Evolutionary conservation across 805 yeast genomes (phyloP).

Genomic region (Cyberlindnera galapagoensis): DNA sequence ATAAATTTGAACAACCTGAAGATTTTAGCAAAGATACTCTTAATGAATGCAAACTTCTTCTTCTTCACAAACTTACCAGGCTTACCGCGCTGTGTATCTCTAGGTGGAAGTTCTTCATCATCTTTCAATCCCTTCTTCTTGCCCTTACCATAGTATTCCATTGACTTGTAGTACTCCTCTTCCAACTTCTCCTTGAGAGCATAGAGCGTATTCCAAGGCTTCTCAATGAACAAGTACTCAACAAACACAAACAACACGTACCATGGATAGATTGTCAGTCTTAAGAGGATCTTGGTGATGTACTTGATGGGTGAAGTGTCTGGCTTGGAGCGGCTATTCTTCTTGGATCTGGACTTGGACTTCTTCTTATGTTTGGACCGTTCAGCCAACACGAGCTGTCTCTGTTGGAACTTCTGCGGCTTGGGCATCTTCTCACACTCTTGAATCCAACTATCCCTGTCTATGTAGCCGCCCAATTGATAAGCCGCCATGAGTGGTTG

Average conservation of each 20-base stretch:
- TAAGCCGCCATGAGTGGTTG: no score
- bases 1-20: background rate
- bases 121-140: background rate
- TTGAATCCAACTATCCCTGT: no score
- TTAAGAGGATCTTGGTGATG: conserved; percentile 1
- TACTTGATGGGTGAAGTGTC: background rate
- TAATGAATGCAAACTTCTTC: background rate
- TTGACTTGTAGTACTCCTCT: background rate
- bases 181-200: conserved; percentile 1
- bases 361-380: conserved; percentile 1
- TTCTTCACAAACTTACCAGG: background rate
- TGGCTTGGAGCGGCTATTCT: background rate
- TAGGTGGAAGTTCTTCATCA: background rate
- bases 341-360: background rate
- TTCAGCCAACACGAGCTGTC: conserved; percentile 3
- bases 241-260: conserved; percentile 4
- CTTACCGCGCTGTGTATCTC: background rate
- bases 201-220: conserved; percentile 1
- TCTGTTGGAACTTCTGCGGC: conserved; percentile 1
- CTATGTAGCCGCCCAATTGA: no score
- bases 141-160: conserved; percentile 5
- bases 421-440: background rate
- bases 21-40: background rate
- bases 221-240: conserved; percentile 2
- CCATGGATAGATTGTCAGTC: conserved; percentile 5